phyloP scores from a whole-genome alignment of 129 eudicot genomes.

The Lactuca saligna region DNA sequence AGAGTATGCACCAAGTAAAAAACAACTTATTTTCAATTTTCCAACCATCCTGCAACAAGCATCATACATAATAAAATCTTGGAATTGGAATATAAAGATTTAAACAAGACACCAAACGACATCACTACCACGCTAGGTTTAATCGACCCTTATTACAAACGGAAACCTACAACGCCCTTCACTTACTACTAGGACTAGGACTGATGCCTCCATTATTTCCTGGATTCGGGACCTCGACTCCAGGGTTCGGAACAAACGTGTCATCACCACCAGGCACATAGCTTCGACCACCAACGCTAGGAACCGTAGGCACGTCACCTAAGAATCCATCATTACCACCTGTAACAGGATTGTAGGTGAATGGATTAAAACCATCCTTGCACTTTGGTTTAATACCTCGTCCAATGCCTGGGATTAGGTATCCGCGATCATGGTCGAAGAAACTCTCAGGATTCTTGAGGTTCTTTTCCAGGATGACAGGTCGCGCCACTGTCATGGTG shows the following conservation, averaged over 20 bases:
- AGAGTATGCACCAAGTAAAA: neutral
- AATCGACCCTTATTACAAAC: conserved; percentile 11
- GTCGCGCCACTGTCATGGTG: conserved; percentile 19
- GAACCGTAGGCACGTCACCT: conserved; percentile 5
- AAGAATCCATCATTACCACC: conserved; percentile 37
- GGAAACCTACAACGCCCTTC: conserved; percentile 15
- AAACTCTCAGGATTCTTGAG: conserved; percentile 34
- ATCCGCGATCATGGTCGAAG: conserved; percentile 40
- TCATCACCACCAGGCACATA: conserved; percentile 66
- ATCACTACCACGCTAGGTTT: neutral
- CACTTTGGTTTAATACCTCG: conserved; percentile 36
- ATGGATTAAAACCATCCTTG: conserved; percentile 34
- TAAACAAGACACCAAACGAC: conserved; percentile 4
- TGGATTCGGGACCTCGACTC: conserved; percentile 49
- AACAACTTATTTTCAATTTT: neutral
- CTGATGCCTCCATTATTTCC: conserved; percentile 8
- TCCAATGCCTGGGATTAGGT: conserved; percentile 58
- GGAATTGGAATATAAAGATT: neutral
- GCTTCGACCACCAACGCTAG: conserved; percentile 23
- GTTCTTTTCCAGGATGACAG: conserved; percentile 27
- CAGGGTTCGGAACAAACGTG: conserved; percentile 62
- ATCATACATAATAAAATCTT: conserved; percentile 1
- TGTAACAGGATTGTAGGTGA: conserved; percentile 48
- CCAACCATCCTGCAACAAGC: neutral
- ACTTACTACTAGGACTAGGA: conserved; percentile 32